Percentiles rank a stretch among this genome's conserved stretches.
phyloP scores from a whole-genome alignment of 805 yeast species.

The Cyberlindnera maclurae region DNA sequence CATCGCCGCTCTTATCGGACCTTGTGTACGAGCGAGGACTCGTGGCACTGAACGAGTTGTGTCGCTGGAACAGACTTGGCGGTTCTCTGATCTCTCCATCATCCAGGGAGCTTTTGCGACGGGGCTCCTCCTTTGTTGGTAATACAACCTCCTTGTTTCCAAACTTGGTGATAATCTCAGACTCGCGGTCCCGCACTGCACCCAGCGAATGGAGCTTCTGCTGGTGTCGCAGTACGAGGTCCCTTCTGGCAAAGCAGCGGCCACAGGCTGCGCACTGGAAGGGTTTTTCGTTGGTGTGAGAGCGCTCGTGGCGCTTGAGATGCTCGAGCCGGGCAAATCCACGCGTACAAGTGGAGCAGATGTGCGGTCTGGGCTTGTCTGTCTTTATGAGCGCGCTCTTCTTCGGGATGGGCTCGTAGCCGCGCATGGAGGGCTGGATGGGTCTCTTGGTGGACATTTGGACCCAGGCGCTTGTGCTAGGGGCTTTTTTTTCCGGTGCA shows the following conservation, averaged over 20 bases:
- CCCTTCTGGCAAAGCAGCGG: constrained; percentile 89
- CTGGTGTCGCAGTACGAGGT: constrained; percentile 84
- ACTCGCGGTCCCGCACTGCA: constrained; percentile 31
- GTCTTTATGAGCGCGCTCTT: constrained; percentile 80
- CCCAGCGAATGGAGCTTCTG: constrained; percentile 73
- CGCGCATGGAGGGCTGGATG: constrained; percentile 7
- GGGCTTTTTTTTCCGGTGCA: no score
- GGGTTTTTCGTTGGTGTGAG: constrained; percentile 95
- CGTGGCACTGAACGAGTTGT: constrained; percentile 38
- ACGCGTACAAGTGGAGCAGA: constrained; percentile 84
- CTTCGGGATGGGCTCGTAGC: constrained; percentile 69
- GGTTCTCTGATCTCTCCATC: constrained; percentile 4
- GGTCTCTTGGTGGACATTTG: no score
- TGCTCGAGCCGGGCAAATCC: constrained; percentile 96
- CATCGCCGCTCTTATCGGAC: constrained; percentile 6
- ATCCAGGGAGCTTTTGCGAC: constrained; percentile 5
- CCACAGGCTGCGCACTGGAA: constrained; percentile 96
- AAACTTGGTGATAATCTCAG: constrained; percentile 30
- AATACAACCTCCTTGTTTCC: constrained; percentile 33
- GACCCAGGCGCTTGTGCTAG: no score
- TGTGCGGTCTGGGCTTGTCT: constrained; percentile 90
- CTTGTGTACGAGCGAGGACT: constrained; percentile 30
- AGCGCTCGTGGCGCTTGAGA: constrained; percentile 85
- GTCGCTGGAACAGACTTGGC: constrained; percentile 27
- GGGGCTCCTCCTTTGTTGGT: constrained; percentile 23